Evolutionary conservation across 2,329 filamentous ascomycete genomes (phyloP).

Genomic region (Paramyrothecium roridum): DNA sequence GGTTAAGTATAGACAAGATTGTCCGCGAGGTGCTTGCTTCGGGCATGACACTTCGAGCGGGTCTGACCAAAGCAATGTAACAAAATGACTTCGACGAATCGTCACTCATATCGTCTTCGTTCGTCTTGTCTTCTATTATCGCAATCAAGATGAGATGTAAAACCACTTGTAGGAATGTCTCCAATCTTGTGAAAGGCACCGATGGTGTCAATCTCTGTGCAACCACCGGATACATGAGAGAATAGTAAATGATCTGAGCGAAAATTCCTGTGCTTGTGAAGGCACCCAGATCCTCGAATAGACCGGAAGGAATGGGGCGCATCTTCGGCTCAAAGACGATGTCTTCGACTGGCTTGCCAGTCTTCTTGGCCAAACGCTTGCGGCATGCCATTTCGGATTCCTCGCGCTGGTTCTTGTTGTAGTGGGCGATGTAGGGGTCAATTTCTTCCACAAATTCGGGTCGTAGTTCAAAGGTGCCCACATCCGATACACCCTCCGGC

Average conservation of each 20-base stretch:
- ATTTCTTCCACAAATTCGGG: constrained; percentile 81
- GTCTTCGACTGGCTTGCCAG: constrained; percentile 74
- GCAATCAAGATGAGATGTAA: constrained; percentile 85
- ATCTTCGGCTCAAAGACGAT: constrained; percentile 90
- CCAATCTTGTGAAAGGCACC: constrained; percentile 78
- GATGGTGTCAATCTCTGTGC: constrained; percentile 66
- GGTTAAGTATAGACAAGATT: constrained; percentile 61
- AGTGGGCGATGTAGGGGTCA: constrained; percentile 94
- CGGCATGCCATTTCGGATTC: constrained; percentile 90
- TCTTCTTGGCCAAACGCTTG: constrained; percentile 82
- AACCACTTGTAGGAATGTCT: constrained; percentile 88
- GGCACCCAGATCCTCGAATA: constrained; percentile 71
- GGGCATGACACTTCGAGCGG: constrained; percentile 57
- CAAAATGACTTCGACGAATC: constrained; percentile 65
- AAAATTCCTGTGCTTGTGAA: constrained; percentile 87
- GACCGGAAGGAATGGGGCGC: constrained; percentile 69
- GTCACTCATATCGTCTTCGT: constrained; percentile 47
- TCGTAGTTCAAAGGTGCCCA: constrained; percentile 91
- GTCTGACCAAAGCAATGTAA: constrained; percentile 63
- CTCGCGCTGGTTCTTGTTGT: constrained; percentile 94
- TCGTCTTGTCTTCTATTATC: constrained; percentile 73
- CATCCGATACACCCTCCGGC: constrained; percentile 87
- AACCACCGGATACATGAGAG: constrained; percentile 75
- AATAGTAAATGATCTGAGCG: constrained; percentile 85
- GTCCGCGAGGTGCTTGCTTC: constrained; percentile 56